A percentile compares a stretch with the other conserved stretches of the same genome.
Conservation (phyloP, 2,329 filamentous ascomycete species). For the Calonectria montana region DNA sequence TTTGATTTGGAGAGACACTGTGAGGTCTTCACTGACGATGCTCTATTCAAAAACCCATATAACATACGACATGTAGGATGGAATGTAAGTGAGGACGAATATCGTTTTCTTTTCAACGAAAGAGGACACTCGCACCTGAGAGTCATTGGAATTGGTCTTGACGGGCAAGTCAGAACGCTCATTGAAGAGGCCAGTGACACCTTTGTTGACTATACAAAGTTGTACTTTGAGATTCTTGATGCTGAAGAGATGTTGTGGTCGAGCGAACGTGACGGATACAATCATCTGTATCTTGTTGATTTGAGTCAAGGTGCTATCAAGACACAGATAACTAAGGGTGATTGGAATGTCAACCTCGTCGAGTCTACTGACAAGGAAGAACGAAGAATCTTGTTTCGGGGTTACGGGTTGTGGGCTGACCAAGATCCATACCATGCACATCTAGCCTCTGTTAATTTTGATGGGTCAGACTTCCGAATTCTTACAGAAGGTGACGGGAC, state of each 20-base stretch:
- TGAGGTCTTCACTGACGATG: constrained; percentile 36
- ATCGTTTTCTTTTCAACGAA: constrained; percentile 44
- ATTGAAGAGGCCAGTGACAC: constrained; percentile 41
- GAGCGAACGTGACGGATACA: constrained; percentile 44
- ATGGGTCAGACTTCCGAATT: constrained; percentile 39
- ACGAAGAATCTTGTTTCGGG: constrained; percentile 34
- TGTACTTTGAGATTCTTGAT: constrained; percentile 19
- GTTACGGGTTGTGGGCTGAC: constrained; percentile 30
- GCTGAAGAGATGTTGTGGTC: constrained; percentile 42
- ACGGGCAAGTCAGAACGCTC: constrained; percentile 32
- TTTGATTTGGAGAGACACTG: constrained; percentile 33
- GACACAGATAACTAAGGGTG: constrained; percentile 41
- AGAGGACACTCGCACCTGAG: constrained; percentile 41
- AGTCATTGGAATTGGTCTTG: constrained; percentile 27
- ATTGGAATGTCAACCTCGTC: constrained; percentile 40
- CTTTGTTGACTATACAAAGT: constrained; percentile 41
- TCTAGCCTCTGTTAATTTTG: constrained; percentile 39
- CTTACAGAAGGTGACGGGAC: constrained; percentile 43
- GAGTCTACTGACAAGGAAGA: constrained; percentile 34
- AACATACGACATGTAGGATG: constrained; percentile 36
- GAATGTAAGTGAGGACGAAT: constrained; percentile 37
- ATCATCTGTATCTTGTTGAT: constrained; percentile 43
- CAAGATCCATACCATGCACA: constrained; percentile 44
- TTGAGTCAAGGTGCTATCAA: constrained; percentile 27
- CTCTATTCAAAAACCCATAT: constrained; percentile 40